Evolutionary conservation across 1,284 basidiomycete genomes (phyloP).

Genomic region (Trametes sp.): DNA sequence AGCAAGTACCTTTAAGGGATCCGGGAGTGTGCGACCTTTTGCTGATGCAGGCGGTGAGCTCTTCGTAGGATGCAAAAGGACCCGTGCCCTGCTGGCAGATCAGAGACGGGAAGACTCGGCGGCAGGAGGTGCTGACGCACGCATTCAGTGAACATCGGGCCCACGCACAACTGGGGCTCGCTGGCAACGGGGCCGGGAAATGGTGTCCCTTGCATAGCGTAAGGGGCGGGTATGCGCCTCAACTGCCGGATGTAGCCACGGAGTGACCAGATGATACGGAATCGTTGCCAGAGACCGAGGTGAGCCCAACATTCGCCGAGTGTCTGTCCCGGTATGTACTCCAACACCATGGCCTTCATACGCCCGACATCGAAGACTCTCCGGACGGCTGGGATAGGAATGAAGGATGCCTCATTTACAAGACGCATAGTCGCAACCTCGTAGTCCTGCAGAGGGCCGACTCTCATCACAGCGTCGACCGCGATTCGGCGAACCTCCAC

Average conservation of each 20-base stretch:
- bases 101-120: not conserved
- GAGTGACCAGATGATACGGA: slow-evolving; percentile 36
- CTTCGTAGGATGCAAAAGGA: not conserved
- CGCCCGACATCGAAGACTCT: slow-evolving; percentile 15
- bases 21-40: too few species aligned
- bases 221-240: slow-evolving; percentile 20
- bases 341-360: slow-evolving; percentile 22
- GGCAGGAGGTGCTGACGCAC: not conserved
- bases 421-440: slow-evolving; percentile 16
- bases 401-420: slow-evolving; percentile 21
- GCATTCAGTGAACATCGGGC: slow-evolving; percentile 10
- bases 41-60: not conserved
- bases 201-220: not conserved
- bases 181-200: slow-evolving; percentile 19
- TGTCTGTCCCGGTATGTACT: slow-evolving; percentile 33
- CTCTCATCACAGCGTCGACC: slow-evolving; percentile 20
- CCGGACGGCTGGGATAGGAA: slow-evolving; percentile 34
- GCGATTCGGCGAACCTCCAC: slow-evolving; percentile 18
- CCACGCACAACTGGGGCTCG: slow-evolving; percentile 9
- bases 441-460: slow-evolving; percentile 1
- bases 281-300: slow-evolving; percentile 28
- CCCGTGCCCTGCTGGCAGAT: not conserved
- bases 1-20: too few species aligned
- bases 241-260: slow-evolving; percentile 40
- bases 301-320: slow-evolving; percentile 35